Evolutionary conservation across 2,329 filamentous ascomycete genomes (phyloP), one percentile per base, ranked within the genome.

Genomic region (Calonectria crousiana): DNA sequence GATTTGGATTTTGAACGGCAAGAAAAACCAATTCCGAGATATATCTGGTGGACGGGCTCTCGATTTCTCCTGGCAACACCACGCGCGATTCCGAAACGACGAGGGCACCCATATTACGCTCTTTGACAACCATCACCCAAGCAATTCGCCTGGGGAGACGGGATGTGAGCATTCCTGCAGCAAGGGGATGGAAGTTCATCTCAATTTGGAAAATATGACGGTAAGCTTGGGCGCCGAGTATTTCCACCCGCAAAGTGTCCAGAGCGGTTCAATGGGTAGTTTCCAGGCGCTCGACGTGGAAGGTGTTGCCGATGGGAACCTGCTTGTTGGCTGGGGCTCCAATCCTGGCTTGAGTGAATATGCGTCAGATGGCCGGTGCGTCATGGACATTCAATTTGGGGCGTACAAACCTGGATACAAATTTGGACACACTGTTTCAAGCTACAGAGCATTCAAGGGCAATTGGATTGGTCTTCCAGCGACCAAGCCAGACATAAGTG

Each of bases 81-180:
- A 72, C 18, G 70, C 70, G 2, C 64, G 70, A 32, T 72, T 72
- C 53, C 70, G 52, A 6, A 68, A 72, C 34, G 64, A 62, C 32
- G 70, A 68, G 26, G 65, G 56, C 10, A 72, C 64, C 4, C 52
- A 62, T 34, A 60, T 72, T 20, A 72, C 70, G 18, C 26, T 72
- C 16, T 72, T 72, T 44, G 70, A 72, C 30, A 72, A 72, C 32
- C 70, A 72, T n/a, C 70, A 72, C 52, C 32, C 70, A 28, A 72
- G 64, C 44, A 72, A 72, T 28, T 30, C 14, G 6, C 70, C 64
- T 18, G 70, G 70, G 1, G 32, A 36, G 4, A 72, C 64, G 6
- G 70, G 64, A 9, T 72, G 64, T n/a, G 34, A 36, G 18, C 20
- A 32, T 13, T 30, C 18, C 23, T 72, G 52, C 65, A 72, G 70